Evolutionary conservation across 2,329 filamentous ascomycete genomes (phyloP).

Genomic region (Sclerotiophoma versabilis): DNA sequence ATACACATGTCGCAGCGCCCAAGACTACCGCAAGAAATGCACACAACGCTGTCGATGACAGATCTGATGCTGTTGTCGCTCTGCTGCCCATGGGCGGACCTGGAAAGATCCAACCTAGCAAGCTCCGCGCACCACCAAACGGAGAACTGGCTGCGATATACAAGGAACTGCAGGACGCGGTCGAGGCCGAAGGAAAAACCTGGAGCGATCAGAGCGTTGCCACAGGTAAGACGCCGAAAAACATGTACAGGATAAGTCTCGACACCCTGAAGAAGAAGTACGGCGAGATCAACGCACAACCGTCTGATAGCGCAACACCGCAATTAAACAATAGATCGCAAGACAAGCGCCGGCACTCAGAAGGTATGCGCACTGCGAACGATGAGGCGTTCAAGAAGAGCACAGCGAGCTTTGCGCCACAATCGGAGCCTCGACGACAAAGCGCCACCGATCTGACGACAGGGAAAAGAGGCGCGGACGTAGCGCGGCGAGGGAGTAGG

Average conservation of each 20-base stretch:
- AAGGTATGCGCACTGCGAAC: background rate
- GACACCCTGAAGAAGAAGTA: conserved; percentile 7
- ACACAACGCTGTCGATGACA: background rate
- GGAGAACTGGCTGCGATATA: background rate
- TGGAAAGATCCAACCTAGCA: background rate
- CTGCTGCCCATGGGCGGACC: conserved; percentile 23
- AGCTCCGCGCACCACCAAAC: background rate
- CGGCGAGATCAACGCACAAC: background rate
- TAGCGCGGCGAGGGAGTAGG: background rate
- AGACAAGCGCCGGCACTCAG: background rate
- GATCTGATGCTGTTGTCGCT: background rate
- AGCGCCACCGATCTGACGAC: background rate
- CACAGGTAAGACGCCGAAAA: background rate
- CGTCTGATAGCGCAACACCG: background rate
- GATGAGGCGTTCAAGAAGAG: background rate
- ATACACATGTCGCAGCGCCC: conserved; percentile 32
- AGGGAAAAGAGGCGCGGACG: background rate
- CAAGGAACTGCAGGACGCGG: conserved; percentile 16
- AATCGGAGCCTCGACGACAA: background rate
- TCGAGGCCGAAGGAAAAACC: conserved; percentile 10
- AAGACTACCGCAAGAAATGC: background rate
- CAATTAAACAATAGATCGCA: background rate
- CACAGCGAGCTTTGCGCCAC: background rate
- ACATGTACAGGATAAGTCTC: conserved; percentile 1
- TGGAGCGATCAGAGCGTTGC: conserved; percentile 2